phyloP scores from a whole-genome alignment of 169 alveolate species.

The Eimeria brunetti region DNA sequence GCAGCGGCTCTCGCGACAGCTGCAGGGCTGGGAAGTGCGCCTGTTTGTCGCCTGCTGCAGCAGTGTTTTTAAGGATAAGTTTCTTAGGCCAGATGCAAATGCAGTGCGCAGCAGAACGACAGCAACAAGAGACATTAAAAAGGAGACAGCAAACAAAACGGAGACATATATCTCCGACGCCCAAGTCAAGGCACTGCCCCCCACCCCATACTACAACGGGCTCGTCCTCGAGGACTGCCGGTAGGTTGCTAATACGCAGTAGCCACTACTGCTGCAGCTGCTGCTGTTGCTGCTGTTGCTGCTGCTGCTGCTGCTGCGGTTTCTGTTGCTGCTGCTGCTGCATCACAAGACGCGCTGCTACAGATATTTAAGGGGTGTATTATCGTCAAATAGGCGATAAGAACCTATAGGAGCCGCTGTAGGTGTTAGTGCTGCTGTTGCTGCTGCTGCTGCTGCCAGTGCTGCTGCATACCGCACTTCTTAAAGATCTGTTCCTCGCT shows the following conservation, averaged over 20 bases:
- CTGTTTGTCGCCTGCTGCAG: constrained; percentile 15
- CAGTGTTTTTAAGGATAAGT: constrained; percentile 15
- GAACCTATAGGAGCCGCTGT: background rate
- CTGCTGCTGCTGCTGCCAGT: constrained; percentile 3
- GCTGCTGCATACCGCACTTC: background rate
- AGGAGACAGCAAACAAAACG: background rate
- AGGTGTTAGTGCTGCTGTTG: background rate
- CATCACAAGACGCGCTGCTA: background rate
- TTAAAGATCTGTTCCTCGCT: background rate
- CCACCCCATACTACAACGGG: constrained; percentile 79
- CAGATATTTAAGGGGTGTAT: background rate
- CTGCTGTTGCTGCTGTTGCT: background rate
- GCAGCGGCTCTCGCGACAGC: constrained; percentile 38
- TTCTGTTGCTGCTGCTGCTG: background rate
- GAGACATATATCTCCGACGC: constrained; percentile 30
- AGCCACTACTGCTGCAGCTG: background rate
- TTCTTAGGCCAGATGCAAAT: constrained; percentile 39
- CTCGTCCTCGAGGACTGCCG: constrained; percentile 74
- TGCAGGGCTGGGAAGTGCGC: constrained; percentile 65
- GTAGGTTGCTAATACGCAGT: background rate
- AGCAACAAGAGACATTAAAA: background rate
- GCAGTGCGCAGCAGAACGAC: constrained; percentile 54
- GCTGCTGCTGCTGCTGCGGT: background rate
- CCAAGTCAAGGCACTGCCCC: constrained; percentile 50
- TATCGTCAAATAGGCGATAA: no score